Evolutionary conservation across 352 stramenopile genomes (phyloP), one percentile per base, ranked within the genome.

Genomic region (Pythium pyrilobum): DNA sequence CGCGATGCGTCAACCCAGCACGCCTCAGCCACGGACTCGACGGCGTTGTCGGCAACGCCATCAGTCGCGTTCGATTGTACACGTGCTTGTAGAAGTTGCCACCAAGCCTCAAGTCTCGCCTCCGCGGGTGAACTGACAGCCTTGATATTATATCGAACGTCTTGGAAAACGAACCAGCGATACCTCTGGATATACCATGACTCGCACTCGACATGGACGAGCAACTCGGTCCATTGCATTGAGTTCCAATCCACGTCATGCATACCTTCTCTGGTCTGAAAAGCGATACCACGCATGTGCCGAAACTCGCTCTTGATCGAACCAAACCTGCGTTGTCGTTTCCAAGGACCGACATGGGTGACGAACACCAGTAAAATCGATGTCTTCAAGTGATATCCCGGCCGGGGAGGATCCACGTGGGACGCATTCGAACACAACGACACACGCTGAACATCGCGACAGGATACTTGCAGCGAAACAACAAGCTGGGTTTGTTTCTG

Each of bases 341-440:
- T 66, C 51, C 42, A 52, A 4, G 59, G 52, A 5, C 43, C 47
- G 21, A 67, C 62, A 7, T 62, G 33, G 1, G 52, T 67, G 23
- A 67, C 34, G 24, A 63, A 67, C 21, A 67, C 37, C 1, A 62
- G 10, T 1, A 67, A 12, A 31, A 31, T 13, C 18, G 23, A 7
- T 43, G 13, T n/a, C 3, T 18, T 29, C 12, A 16, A 25, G 1
- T 49, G 9, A 2, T 16, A 29, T 32, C 16, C 5, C 7, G 18
- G 5, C 20, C 13, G 20, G 10, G 45, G n/a, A n/a, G n/a, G n/a
- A n/a, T 43, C 15, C 21, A 10, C 31, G n/a, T 40, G 21, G 27
- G 24, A 23, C 2, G 5, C 7, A 16, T 37, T 39, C 4, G 45
- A 52, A 27, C 58, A 67, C 2, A 67, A 13, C 2, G 39, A 29